Conservation (phyloP, 169 alveolate genomes). For the Amoebophrya sp. region DNA sequence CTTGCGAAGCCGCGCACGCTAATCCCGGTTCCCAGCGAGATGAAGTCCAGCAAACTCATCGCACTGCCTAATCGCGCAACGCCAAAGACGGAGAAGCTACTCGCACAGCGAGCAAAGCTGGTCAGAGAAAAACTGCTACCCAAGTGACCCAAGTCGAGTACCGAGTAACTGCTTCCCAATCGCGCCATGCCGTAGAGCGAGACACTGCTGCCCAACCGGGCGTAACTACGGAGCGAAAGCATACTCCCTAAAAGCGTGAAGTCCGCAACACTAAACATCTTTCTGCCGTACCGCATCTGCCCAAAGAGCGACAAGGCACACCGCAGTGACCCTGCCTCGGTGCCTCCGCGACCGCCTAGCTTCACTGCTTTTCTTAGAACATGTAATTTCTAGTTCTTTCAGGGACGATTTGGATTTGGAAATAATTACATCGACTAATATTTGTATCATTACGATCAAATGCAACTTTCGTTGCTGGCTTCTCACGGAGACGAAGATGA, state of each 20-base stretch:
- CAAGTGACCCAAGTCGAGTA: not conserved
- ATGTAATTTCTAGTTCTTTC: too few relatives aligned
- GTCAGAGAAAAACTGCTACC: not conserved
- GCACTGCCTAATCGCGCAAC: not conserved
- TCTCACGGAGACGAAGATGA: too few relatives aligned
- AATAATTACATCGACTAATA: too few relatives aligned
- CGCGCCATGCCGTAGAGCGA: conserved; percentile 19
- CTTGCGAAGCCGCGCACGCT: conserved; percentile 8
- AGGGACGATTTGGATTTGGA: too few relatives aligned
- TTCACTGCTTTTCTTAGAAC: too few relatives aligned
- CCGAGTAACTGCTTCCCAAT: not conserved
- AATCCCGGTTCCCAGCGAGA: conserved; percentile 4
- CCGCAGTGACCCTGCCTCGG: not conserved
- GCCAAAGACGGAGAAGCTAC: conserved; percentile 24
- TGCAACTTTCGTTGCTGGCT: too few relatives aligned
- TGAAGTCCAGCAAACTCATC: not conserved
- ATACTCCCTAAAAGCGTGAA: conserved; percentile 22
- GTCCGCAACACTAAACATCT: not conserved
- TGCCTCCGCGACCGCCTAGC: not conserved
- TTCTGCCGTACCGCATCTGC: not conserved
- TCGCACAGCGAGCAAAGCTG: not conserved
- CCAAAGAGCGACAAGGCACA: not conserved
- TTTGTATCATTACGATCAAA: too few relatives aligned
- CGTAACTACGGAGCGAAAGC: not conserved
- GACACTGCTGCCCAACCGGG: conserved; percentile 12